Percentiles rank a stretch among this genome's conserved stretches.
Evolutionary conservation across 108 stramenopile genomes (phyloP).

Genomic region (Halocafeteria seosinensis): DNA sequence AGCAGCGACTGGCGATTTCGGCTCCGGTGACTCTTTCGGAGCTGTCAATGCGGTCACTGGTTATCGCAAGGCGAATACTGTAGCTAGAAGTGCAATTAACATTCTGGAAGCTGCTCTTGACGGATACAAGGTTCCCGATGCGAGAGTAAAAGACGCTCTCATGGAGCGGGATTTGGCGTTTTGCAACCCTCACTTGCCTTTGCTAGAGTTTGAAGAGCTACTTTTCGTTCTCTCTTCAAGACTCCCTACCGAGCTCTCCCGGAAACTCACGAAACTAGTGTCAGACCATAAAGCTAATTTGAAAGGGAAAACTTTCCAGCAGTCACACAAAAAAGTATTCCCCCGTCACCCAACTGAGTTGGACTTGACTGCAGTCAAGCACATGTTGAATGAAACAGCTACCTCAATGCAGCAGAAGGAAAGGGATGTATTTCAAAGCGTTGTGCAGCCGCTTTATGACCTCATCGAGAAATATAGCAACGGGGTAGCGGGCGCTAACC

Average conservation of each 20-base stretch:
- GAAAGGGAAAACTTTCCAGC: background rate
- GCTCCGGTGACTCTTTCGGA: slow-evolving; percentile 1
- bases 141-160: slow-evolving; percentile 38
- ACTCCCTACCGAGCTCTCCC: slow-evolving; percentile 51
- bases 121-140: slow-evolving; percentile 51
- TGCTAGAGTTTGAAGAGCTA: slow-evolving; percentile 74
- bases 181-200: slow-evolving; percentile 54
- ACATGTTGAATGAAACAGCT: background rate
- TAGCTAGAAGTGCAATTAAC: slow-evolving; percentile 50
- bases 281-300: slow-evolving; percentile 30
- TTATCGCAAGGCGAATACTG: slow-evolving; percentile 59
- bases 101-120: slow-evolving; percentile 56
- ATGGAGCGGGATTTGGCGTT: slow-evolving; percentile 48
- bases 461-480: background rate
- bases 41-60: no score
- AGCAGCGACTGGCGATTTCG: slow-evolving; percentile 2
- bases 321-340: background rate
- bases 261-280: slow-evolving; percentile 40
- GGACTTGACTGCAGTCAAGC: background rate
- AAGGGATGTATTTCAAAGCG: no score
- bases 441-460: background rate
- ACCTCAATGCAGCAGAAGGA: no score
- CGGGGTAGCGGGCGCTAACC: background rate
- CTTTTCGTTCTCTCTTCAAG: slow-evolving; percentile 72
- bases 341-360: background rate